Conservation (phyloP, 257 asterid species). For the Solanum appendiculatum region DNA sequence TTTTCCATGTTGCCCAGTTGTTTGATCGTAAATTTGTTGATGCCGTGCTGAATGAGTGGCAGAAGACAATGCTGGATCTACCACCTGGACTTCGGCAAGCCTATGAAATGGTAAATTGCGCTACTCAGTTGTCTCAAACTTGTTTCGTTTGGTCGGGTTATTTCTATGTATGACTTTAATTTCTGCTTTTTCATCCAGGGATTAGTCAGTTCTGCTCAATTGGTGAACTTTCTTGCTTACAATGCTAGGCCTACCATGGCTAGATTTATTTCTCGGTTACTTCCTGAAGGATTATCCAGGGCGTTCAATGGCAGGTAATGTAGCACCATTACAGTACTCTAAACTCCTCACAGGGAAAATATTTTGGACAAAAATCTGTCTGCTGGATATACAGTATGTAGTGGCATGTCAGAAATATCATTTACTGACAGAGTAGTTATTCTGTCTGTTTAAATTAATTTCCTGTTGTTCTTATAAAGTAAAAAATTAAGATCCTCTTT, state of each 20-base stretch:
- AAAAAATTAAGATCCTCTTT: not conserved
- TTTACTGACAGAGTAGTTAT: not conserved
- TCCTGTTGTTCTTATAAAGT: not conserved
- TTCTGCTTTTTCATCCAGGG: conserved; percentile 48
- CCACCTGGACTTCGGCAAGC: conserved; percentile 98
- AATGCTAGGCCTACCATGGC: conserved; percentile 92
- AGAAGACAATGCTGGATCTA: conserved; percentile 91
- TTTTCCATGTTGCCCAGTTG: conserved; percentile 29
- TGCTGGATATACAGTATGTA: not conserved
- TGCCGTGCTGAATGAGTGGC: conserved; percentile 96
- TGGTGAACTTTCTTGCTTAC: conserved; percentile 71
- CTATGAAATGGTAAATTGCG: conserved; percentile 72
- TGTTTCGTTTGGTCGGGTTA: not conserved
- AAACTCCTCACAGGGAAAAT: not conserved
- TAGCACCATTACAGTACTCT: not conserved
- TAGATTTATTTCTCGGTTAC: conserved; percentile 75
- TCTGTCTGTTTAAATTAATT: not conserved
- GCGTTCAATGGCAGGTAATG: conserved; percentile 88
- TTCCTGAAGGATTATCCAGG: conserved; percentile 82
- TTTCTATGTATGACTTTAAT: conserved; percentile 8
- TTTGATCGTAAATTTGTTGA: conserved; percentile 90
- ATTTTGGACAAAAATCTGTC: not conserved
- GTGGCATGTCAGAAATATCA: not conserved
- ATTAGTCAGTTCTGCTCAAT: conserved; percentile 91
- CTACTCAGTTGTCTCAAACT: not conserved